phyloP scores from a whole-genome alignment of 805 yeast species.

The Kodamaea nitidulidarum region DNA sequence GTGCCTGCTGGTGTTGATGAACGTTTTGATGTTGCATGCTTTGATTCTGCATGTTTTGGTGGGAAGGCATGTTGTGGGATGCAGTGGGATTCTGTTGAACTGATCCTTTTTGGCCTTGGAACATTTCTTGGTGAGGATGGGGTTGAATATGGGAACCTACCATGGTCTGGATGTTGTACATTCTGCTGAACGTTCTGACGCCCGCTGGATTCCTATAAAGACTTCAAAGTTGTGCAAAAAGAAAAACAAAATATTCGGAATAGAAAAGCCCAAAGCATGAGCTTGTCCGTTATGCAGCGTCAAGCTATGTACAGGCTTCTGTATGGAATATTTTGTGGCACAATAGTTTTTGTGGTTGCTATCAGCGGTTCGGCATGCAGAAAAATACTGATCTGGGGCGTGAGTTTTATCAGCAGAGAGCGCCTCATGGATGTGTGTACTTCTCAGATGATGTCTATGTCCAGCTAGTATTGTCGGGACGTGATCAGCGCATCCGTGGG shows the following conservation, averaged over 20 bases:
- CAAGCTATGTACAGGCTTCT: constrained; percentile 1
- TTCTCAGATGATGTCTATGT: no score
- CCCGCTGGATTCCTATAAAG: constrained; percentile 1
- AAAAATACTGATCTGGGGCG: no score
- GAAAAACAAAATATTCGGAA: background rate
- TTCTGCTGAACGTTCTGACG: constrained; percentile 1
- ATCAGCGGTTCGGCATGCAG: background rate
- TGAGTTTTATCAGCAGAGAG: no score
- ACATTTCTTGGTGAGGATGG: background rate
- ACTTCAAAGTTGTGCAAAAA: constrained; percentile 1
- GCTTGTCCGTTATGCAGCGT: constrained; percentile 1
- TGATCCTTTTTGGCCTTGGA: background rate
- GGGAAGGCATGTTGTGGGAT: background rate
- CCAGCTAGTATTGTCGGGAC: no score
- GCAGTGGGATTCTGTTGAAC: background rate
- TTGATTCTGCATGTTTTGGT: constrained; percentile 1
- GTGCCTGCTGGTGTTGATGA: constrained; percentile 5
- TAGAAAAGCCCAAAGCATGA: background rate
- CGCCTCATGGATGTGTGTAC: no score
- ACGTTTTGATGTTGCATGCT: background rate
- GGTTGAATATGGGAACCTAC: constrained; percentile 6
- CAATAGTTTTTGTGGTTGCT: background rate
- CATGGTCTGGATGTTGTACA: constrained; percentile 9
- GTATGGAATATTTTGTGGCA: background rate
- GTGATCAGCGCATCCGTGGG: no score